Conservation (phyloP, 1,139 yeast genomes). For the Pichia norvegensis region DNA sequence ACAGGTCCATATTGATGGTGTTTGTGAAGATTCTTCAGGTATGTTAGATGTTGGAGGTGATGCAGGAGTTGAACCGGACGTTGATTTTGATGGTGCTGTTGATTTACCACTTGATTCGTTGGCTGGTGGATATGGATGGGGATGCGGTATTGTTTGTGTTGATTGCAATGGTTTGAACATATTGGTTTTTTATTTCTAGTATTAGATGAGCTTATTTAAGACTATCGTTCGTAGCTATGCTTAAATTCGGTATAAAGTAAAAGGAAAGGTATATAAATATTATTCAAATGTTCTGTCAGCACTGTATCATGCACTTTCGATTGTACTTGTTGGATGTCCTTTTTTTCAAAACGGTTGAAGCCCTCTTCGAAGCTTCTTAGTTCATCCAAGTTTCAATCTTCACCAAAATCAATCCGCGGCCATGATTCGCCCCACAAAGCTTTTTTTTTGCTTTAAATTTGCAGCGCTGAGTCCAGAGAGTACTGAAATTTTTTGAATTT, state of each 20-base stretch:
- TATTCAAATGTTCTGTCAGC: background rate
- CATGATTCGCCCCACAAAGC: too few species aligned
- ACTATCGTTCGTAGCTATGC: background rate
- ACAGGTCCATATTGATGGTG: slow-evolving; percentile 46
- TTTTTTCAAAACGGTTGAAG: background rate
- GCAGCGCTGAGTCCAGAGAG: too few species aligned
- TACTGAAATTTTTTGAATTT: too few species aligned
- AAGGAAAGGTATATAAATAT: background rate
- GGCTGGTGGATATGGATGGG: slow-evolving; percentile 8
- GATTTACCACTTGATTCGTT: background rate
- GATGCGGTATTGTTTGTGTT: slow-evolving; percentile 12
- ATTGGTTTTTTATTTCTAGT: background rate
- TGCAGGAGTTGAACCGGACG: background rate
- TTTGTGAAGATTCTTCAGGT: background rate
- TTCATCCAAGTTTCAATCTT: too few species aligned
- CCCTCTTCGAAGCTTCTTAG: too few species aligned
- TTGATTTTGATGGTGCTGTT: background rate
- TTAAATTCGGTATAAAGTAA: background rate
- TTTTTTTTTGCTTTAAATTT: too few species aligned
- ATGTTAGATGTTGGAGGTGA: background rate
- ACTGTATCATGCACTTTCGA: background rate
- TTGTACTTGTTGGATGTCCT: background rate
- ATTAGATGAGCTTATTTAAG: background rate
- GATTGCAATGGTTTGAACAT: slow-evolving; percentile 6
- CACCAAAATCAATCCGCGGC: too few species aligned